Evolutionary conservation across 345 rosid species (phyloP), one percentile per base, ranked within the genome.

Genomic region (Lepidium didymum): DNA sequence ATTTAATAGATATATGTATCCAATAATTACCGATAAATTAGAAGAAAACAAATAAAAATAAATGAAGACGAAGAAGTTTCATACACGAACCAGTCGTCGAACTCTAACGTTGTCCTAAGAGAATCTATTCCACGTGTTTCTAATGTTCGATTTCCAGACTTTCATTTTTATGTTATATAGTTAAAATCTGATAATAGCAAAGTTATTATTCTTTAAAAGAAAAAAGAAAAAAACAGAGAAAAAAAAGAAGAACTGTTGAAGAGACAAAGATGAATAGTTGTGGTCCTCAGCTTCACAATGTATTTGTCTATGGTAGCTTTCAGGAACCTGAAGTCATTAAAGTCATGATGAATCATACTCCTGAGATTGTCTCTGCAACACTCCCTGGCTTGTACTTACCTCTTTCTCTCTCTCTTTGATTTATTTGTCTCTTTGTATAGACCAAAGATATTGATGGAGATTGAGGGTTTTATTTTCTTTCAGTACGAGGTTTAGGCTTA

Each of bases 291-390:
- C 67, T 59, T 67, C 78, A 74, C 79, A 86, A 60, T 68, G 86
- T 94, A 40, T 89, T 94, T 78, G 97, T 91, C 5, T 94, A 91
- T 27, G 97, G 99, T 11, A 87, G 91, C 80, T 90, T 91, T 25
- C 72, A 85, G 0, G 90, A 86, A 3, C 96, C 87, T 72, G 96
- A 86, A 5, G 87, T 89, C 40, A 79, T 78, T 47, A 55, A 71
- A 2, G 84, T 81, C 52, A 87, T 94, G 51, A 67, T 89, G 70
- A 75, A 86, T 1, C 87, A 91, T 45, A 62, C 76, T 69, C 96
- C 93, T 53, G 81, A 60, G 25, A 58, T 83, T 12, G 68, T 87
- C 70, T 19, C 89, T 8, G 93, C 93, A 57, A 56, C 80, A 72
- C 97, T 94, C 74, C 73, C 79, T 60, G 80, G 81, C 84, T 81